Percentiles rank a stretch among this genome's conserved stretches.
These are phyloP conservation scores for Vigna mungo DNA, from an alignment of 306 rosid genomes.

Conservation along the genomic window DNA sequence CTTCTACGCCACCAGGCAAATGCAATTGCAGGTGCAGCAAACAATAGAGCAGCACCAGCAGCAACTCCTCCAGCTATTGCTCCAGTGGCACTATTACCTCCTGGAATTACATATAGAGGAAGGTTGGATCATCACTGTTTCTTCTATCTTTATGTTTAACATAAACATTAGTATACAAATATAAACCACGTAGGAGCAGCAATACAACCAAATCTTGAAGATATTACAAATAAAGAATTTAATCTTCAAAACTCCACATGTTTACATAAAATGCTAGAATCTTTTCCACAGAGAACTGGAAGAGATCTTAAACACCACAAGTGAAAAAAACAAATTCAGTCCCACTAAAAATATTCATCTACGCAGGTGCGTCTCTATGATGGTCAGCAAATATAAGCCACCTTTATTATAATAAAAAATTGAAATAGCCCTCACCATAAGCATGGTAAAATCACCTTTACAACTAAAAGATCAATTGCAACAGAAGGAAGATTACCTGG, in stretches of 20 bases:
- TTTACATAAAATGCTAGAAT: constrained; percentile 16
- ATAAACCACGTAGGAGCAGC: constrained; percentile 1
- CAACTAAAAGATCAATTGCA: constrained; percentile 11
- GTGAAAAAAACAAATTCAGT: background rate
- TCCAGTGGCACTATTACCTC: constrained; percentile 88
- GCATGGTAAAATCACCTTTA: background rate
- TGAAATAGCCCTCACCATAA: constrained; percentile 8
- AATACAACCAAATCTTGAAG: constrained; percentile 15
- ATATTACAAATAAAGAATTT: constrained; percentile 8
- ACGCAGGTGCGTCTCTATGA: background rate
- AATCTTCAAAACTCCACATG: constrained; percentile 11
- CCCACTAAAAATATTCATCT: background rate
- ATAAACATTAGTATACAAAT: background rate
- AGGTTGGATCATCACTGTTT: constrained; percentile 26
- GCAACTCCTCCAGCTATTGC: constrained; percentile 99
- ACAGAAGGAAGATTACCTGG: constrained; percentile 70
- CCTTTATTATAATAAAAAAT: background rate
- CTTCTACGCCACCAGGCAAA: constrained; percentile 99
- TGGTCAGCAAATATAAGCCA: background rate
- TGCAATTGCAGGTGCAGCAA: constrained; percentile 99
- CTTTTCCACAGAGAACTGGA: constrained; percentile 3
- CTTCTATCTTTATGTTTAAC: constrained; percentile 13
- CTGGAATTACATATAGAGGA: constrained; percentile 56
- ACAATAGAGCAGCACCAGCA: constrained; percentile 96
- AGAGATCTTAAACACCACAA: constrained; percentile 13